Conservation (phyloP, 441 rosid species). For the Bruguiera hainesii region DNA sequence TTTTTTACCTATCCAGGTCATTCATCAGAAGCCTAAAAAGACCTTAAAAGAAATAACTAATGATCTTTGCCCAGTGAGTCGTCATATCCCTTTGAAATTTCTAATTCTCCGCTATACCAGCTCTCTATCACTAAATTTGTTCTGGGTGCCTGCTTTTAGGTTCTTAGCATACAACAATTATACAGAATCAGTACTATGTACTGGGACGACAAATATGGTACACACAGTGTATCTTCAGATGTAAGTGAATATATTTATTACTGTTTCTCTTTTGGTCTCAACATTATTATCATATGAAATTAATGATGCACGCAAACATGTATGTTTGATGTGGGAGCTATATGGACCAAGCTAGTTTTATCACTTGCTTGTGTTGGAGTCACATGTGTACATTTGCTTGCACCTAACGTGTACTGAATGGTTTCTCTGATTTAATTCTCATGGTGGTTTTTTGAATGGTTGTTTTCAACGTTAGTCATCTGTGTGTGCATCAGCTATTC, state of each 20-base stretch:
- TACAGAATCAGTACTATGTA: constrained; percentile 91
- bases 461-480: background rate
- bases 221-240: constrained; percentile 80
- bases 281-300: background rate
- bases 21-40: constrained; percentile 87
- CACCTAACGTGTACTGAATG: too few species aligned
- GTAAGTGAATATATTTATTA: constrained; percentile 35
- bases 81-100: background rate
- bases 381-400: too few species aligned
- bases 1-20: constrained; percentile 46
- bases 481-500: background rate
- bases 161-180: constrained; percentile 80
- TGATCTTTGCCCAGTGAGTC: constrained; percentile 76
- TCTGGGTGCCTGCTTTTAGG: constrained; percentile 35
- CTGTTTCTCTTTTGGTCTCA: constrained; percentile 13
- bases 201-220: constrained; percentile 92
- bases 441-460: too few species aligned
- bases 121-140: constrained; percentile 1
- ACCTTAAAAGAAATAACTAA: constrained; percentile 72
- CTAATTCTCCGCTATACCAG: background rate
- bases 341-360: too few species aligned
- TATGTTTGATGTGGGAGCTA: too few species aligned
- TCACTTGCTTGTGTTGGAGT: too few species aligned
- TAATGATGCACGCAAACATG: background rate
- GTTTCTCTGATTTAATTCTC: too few species aligned